Conservation (phyloP, 108 stramenopile species). For the Parietichytrium sp. region DNA sequence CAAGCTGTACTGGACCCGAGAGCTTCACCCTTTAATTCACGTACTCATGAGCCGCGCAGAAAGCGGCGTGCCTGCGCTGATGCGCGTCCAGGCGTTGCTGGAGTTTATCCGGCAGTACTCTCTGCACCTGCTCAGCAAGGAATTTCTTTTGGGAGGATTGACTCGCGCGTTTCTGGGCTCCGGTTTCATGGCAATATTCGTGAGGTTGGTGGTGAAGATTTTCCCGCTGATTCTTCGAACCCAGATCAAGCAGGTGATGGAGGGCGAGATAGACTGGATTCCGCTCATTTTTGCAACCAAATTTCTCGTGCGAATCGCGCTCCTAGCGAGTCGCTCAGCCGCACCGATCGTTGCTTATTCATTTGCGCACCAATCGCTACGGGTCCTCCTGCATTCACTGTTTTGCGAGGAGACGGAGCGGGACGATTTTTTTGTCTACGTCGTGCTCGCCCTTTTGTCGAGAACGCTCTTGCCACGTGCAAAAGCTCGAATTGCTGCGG, state of each 20-base stretch:
- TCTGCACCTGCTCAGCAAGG: not conserved
- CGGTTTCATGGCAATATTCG: not conserved
- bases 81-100: not conserved
- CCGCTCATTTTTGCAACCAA: slow-evolving; percentile 27
- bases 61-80: not conserved
- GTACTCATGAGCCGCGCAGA: not conserved
- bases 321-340: not conserved
- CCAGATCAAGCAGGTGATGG: slow-evolving; percentile 36
- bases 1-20: slow-evolving; percentile 11
- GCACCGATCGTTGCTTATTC: not conserved
- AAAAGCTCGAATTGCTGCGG: not conserved
- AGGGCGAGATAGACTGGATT: slow-evolving; percentile 24
- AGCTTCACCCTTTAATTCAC: not conserved
- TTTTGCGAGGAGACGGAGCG: not conserved
- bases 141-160: not conserved
- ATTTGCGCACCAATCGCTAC: not conserved
- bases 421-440: slow-evolving; percentile 17
- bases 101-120: not conserved
- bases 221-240: not conserved
- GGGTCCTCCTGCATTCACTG: not conserved
- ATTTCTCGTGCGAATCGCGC: not conserved
- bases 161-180: not conserved
- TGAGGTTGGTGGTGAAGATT: not conserved
- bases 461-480: not conserved
- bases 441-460: not conserved